Conservation (phyloP, 2,329 filamentous ascomycete species). For the Bipolaris victoriae region DNA sequence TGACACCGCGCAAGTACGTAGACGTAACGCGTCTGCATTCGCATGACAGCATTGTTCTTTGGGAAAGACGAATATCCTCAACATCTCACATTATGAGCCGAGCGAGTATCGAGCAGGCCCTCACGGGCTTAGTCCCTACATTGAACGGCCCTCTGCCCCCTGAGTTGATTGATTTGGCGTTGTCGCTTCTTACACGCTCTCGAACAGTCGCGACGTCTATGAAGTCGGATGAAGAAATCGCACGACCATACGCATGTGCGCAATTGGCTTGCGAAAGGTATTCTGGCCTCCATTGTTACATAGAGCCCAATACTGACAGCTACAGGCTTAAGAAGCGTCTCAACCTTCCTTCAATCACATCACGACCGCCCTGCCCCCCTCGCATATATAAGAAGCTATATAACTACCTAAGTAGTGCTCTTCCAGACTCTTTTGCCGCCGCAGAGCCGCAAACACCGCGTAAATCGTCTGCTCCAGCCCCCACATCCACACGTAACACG, state of each 20-base stretch:
- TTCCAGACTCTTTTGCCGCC: slow-evolving; percentile 55
- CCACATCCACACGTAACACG: slow-evolving; percentile 32
- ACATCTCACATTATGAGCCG: slow-evolving; percentile 23
- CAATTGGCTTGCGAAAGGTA: slow-evolving; percentile 82
- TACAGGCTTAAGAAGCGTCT: slow-evolving; percentile 67
- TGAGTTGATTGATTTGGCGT: slow-evolving; percentile 41
- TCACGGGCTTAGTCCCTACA: slow-evolving; percentile 53
- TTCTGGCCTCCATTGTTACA: background rate
- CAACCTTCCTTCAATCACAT: slow-evolving; percentile 43
- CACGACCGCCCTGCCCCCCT: slow-evolving; percentile 46
- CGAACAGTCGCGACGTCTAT: slow-evolving; percentile 57
- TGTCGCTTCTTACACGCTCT: slow-evolving; percentile 46
- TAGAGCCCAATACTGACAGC: slow-evolving; percentile 37
- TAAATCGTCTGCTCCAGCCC: slow-evolving; percentile 29
- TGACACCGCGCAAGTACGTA: slow-evolving; percentile 14
- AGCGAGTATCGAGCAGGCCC: slow-evolving; percentile 39
- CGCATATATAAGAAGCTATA: slow-evolving; percentile 81
- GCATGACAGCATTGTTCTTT: background rate
- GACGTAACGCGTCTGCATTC: slow-evolving; percentile 12
- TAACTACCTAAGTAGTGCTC: slow-evolving; percentile 74
- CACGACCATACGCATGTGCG: slow-evolving; percentile 46
- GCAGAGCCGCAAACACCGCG: slow-evolving; percentile 44
- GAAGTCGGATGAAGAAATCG: slow-evolving; percentile 48
- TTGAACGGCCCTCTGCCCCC: slow-evolving; percentile 41
- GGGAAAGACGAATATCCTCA: background rate